Base-by-base conservation (phyloP, 805 yeast species). In the Tetrapisispora pingtungensis region DNA sequence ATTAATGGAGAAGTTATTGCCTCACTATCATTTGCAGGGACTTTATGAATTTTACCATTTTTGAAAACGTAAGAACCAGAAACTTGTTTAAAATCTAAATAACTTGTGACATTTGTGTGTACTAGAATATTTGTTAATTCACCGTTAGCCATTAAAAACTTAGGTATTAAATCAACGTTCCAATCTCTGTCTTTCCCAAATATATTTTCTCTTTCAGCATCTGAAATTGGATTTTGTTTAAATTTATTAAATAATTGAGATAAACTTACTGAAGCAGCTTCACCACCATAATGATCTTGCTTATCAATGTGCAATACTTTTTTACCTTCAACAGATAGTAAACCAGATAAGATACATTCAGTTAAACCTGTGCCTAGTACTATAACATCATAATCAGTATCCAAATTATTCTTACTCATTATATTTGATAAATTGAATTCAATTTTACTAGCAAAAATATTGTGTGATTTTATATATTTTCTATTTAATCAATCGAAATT, bases 101-200 rank as follows among this genome's bases (percentile, higher is more conserved):
- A 90, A 52, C 96, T 74, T 24, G 97, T 90, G 45, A 93, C 98
- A 56, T 90, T 90, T 19, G 98, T 93, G 64, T 90, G 96, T 30
- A 86, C 88, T 54, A 93, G 75, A 54, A 93, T 93, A 64, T 90
- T 90, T 50, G 97, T 93, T 65, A 93, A 77, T 64, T 93, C 98
- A 34, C 98, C 98, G 61, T 88, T 86, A 44, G 97, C 89, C 98
- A 93, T 93, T 55, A 93, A 71, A 56, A 93, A 90, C 68, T 93
- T 93, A 37, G 98, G 98, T 58, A 93, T 87, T 67, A 93, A 74
- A 64, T 93, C 98, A 43, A 93, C 93, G 67, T 94, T 88, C 97
- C 97, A 93, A 65, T 93, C 97, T 51, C 97, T 77, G 59, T 87
- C 95, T 58, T 94, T 80, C 41, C 98, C 97, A 50, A 80, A 75